phyloP scores from a whole-genome alignment of 495 filamentous ascomycete genomes.

The Usnea hakonensis region DNA sequence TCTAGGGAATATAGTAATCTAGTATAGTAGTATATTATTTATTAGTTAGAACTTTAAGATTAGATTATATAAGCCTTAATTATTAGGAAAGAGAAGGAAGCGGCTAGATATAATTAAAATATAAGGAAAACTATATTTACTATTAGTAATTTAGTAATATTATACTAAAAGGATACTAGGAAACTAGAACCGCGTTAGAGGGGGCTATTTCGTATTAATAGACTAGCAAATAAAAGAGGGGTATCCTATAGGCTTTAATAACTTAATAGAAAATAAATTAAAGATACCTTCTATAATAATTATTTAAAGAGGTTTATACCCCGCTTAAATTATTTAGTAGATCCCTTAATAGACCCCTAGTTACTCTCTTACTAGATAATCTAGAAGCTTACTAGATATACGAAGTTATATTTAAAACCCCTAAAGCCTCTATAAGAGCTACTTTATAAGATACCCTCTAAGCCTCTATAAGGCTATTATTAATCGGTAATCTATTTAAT shows the following conservation, averaged over 20 bases:
- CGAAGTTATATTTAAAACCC: too few relatives aligned
- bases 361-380: too few relatives aligned
- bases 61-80: too few relatives aligned
- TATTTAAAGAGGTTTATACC: constrained; percentile 1
- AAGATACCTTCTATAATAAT: background rate
- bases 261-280: background rate
- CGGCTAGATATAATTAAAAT: background rate
- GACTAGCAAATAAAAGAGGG: background rate
- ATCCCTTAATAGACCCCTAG: too few relatives aligned
- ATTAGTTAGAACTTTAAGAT: too few relatives aligned
- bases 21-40: too few relatives aligned
- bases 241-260: background rate
- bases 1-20: too few relatives aligned
- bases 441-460: too few relatives aligned
- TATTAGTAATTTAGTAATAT: background rate
- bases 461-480: too few relatives aligned
- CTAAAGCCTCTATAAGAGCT: too few relatives aligned
- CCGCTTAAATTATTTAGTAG: background rate
- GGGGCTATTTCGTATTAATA: background rate
- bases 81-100: background rate
- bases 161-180: background rate
- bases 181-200: background rate
- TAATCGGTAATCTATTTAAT: too few relatives aligned
- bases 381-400: too few relatives aligned
- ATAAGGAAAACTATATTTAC: background rate